phyloP scores from a whole-genome alignment of 2,329 filamentous ascomycete species.

The Didymella lethalis region DNA sequence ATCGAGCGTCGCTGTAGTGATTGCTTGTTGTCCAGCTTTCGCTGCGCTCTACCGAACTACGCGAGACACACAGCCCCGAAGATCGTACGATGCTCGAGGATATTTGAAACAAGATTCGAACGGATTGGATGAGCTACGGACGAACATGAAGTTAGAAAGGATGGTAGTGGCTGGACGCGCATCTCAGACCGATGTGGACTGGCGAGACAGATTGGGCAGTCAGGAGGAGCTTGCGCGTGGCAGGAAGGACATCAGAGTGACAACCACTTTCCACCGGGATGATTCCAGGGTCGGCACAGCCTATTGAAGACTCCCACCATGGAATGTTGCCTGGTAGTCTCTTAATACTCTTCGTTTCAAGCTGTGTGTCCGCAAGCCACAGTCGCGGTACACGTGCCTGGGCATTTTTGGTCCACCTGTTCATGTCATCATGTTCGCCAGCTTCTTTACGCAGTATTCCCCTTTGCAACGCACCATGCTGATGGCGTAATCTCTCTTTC shows the following conservation, averaged over 20 bases:
- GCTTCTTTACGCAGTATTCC: neutral
- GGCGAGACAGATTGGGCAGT: neutral
- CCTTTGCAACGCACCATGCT: neutral
- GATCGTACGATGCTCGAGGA: neutral
- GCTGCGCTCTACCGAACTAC: neutral
- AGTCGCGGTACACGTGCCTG: neutral
- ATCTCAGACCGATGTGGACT: neutral
- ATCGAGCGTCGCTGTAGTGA: constrained; percentile 40
- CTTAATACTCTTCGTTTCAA: neutral
- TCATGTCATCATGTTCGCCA: no score
- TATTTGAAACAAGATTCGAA: neutral
- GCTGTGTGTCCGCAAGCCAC: neutral
- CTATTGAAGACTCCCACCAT: neutral
- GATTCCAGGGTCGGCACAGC: neutral
- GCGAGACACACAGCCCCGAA: neutral
- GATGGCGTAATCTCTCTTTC: neutral
- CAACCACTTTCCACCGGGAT: neutral
- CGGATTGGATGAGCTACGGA: neutral
- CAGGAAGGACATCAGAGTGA: neutral
- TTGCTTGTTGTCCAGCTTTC: constrained; percentile 4
- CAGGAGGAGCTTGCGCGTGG: neutral
- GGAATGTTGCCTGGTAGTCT: neutral
- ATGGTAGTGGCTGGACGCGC: neutral
- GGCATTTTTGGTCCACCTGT: neutral
- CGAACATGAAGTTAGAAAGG: neutral